Base-by-base conservation (phyloP, 2,329 filamentous ascomycete genomes). In the Nemania diffusa region DNA sequence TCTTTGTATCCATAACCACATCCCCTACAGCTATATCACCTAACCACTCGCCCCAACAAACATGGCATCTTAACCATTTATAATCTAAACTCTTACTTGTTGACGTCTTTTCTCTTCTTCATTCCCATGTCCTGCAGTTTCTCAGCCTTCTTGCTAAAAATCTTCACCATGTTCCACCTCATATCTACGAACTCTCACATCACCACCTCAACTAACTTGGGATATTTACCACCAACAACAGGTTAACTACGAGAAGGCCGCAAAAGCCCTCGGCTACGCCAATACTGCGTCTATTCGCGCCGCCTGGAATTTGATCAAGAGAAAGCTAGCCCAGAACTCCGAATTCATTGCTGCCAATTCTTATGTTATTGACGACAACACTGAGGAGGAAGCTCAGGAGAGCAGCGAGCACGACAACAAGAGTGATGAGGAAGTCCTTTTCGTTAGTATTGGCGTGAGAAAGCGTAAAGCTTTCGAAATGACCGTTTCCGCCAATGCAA, bases 181-280 rank as follows among this genome's bases (percentile, higher is more conserved):
- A 29, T 34, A 8, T 9, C 24, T 51, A 22, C 11, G 17, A 11
- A 9, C 26, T 7, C n/a, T 11, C 17, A 9, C 20, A 1, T 5
- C 5, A 15, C 20, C 5, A n/a, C 20, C 5, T 2, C 15, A 50
- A 20, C 52, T 63, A 42, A 64, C 46, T 20, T 13, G 13, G 17
- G 32, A 32, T 22, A n/a, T 7, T 56, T n/a, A 11, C 8, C 9
- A 17, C 15, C 26, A 46, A 52, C 17, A 44, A 58, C 20, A 64
- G 62, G 22, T 58, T 29, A 48, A 58, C 27, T 53, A 15, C 4
- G 3, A 52, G 1, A 44, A 58, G 20, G 55, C 58, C 9, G 34
- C 22, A 24, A 20, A 32, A 22, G 6, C 2, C 17, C 15, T 22
- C 6, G 44, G 26, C 5, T 52, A 46, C 46, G 2, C 1, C 6